These are phyloP conservation scores for Fusarium brachygibbosum DNA, from an alignment of 2,329 filamentous ascomycete species.

Conservation along the genomic window DNA sequence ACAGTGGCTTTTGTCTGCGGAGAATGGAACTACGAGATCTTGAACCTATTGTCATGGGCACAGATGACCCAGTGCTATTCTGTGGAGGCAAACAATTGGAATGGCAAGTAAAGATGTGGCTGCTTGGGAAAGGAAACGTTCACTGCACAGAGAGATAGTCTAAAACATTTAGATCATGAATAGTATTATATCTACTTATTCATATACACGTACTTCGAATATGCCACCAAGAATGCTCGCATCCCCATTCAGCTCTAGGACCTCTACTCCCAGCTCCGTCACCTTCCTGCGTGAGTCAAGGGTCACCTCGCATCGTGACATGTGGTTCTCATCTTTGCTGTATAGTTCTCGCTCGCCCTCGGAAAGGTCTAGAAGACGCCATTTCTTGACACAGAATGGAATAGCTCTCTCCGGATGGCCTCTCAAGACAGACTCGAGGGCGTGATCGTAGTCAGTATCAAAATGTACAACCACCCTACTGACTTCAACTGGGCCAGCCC, in stretches of 20 bases:
- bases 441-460: conserved; percentile 25
- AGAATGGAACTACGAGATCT: conserved; percentile 4
- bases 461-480: conserved; percentile 7
- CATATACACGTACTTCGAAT: conserved; percentile 10
- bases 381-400: conserved; percentile 24
- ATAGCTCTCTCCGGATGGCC: conserved; percentile 18
- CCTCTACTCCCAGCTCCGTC: conserved; percentile 6
- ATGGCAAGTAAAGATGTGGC: conserved; percentile 27
- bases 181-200: background rate
- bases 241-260: conserved; percentile 7
- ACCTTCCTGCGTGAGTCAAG: background rate
- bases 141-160: conserved; percentile 12
- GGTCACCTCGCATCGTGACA: conserved; percentile 1
- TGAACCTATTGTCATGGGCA: rapidly evolving
- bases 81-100: conserved; percentile 21
- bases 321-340: conserved; percentile 11
- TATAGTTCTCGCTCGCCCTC: background rate
- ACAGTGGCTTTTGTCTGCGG: background rate
- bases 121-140: background rate
- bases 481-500: background rate
- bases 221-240: conserved; percentile 7
- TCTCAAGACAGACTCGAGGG: conserved; percentile 16
- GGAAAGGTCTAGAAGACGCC: conserved; percentile 7
- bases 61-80: background rate
- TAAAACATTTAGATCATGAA: rapidly evolving